Percentiles rank a stretch among this genome's conserved stretches.
Evolutionary conservation across 208 protist species (phyloP).

Genomic region (Crithidia bombi): DNA sequence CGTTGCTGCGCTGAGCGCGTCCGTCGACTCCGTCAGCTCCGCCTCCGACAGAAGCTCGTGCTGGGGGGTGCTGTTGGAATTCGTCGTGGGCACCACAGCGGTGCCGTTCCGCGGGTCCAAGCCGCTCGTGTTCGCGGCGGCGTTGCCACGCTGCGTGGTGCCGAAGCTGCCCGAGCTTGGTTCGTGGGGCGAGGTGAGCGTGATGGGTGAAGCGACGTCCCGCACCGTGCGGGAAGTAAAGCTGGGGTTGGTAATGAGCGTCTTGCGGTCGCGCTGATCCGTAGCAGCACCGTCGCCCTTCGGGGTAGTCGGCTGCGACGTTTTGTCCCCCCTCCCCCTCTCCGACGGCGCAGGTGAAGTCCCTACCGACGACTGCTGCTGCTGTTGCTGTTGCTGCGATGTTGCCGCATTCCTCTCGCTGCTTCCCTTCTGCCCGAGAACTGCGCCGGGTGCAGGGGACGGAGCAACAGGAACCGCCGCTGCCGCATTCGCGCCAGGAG

Average conservation of each 20-base stretch:
- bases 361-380: neutral
- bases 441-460: no score
- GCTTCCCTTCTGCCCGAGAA: neutral
- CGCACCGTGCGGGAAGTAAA: neutral
- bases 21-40: constrained; percentile 17
- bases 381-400: no score
- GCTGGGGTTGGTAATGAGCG: neutral
- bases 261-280: neutral
- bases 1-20: constrained; percentile 1
- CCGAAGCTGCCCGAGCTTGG: neutral
- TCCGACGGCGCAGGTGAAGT: neutral
- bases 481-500: no score
- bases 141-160: neutral
- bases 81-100: neutral
- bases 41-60: neutral
- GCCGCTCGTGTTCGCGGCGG: neutral
- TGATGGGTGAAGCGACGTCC: neutral
- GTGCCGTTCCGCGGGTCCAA: neutral
- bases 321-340: neutral
- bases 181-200: neutral
- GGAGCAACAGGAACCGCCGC: no score
- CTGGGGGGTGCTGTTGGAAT: neutral
- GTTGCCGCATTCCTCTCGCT: neutral
- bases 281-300: neutral
- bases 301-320: neutral